Evolutionary conservation across 2,329 filamentous ascomycete genomes (phyloP).

Genomic region (Endoconidiophora laricicola): DNA sequence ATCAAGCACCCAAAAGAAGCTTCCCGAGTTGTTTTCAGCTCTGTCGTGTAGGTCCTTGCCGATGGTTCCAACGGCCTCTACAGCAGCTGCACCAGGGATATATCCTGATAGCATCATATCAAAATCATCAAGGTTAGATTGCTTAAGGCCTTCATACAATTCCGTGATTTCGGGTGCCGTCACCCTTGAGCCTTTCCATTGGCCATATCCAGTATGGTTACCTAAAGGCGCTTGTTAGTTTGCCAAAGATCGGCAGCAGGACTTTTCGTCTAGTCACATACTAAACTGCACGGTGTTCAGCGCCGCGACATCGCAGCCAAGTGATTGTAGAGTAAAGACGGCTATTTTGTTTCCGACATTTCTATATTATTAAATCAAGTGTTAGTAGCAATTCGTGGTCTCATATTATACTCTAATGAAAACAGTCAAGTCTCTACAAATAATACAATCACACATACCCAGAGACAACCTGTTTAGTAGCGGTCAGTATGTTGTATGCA

Average conservation of each 20-base stretch:
- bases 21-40: slow-evolving; percentile 44
- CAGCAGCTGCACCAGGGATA: slow-evolving; percentile 70
- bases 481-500: neutral
- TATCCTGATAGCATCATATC: slow-evolving; percentile 93
- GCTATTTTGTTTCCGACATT: slow-evolving; percentile 98
- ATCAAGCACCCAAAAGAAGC: slow-evolving; percentile 94
- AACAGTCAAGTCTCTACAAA: too few species aligned
- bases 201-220: slow-evolving; percentile 86
- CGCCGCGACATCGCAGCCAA: slow-evolving; percentile 85
- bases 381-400: too few species aligned
- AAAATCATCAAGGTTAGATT: slow-evolving; percentile 74
- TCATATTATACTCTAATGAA: slow-evolving; percentile 14
- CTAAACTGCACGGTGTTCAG: slow-evolving; percentile 97
- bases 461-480: slow-evolving; percentile 25
- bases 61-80: slow-evolving; percentile 71
- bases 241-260: neutral
- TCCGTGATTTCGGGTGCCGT: slow-evolving; percentile 69
- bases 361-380: slow-evolving; percentile 20
- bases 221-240: slow-evolving; percentile 33
- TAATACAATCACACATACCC: slow-evolving; percentile 19
- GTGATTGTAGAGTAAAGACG: slow-evolving; percentile 79
- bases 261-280: slow-evolving; percentile 28
- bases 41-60: slow-evolving; percentile 61
- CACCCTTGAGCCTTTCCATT: slow-evolving; percentile 71
- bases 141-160: slow-evolving; percentile 68